Base-by-base conservation (phyloP, 2,329 filamentous ascomycete genomes). In the Hypoxylon sp. region DNA sequence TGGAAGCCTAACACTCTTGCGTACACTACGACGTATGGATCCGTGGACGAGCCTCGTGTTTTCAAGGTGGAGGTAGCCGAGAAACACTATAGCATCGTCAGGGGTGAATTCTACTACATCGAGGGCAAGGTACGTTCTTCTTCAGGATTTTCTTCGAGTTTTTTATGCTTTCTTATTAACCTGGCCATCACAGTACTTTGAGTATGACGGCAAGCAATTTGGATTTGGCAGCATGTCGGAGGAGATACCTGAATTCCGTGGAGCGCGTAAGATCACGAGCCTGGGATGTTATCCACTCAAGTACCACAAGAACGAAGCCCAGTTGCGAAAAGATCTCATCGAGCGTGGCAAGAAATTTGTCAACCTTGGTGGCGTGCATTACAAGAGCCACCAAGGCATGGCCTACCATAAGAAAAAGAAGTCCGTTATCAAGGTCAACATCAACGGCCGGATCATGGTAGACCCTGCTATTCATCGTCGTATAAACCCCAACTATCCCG, bases 381-480 rank as follows among this genome's bases (percentile, higher is more conserved):
- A 96, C 82, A 91, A 90, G 73, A 90, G 89, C 75, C 92, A 95
- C 78, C 91, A 95, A 61, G 94, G 94, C 2, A 89, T 97, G 81
- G 94, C 92, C 0, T 97, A 94, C 80, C 89, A 90, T 82, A 97
- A 95, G 83, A 91, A 92, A 79, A 93, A 93, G 83, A 91, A 91
- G 74, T 83, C 85, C 65, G 83, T 93, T 13, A 82, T 92, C 77
- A 95, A 94, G 78, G 91, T 97, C 79, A 94, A 94, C 76, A 91
- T 97, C 78, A 93, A 94, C 70, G 92, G 94, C 17, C 90, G 95
- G 31, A 87, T 97, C 70, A 97, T 97, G 94, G 85, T 97, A 25
- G 95, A 97, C 76, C 89, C 93, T 0, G 89, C 89, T 2, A 92
- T 92, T 46, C 94, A 97, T 81, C 89, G 93, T 7, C 89, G 93